A percentile compares a stretch with the other conserved stretches of the same genome.
These are phyloP conservation scores for Plectranthus barbatus DNA, from an alignment of 257 asterid species.

Conservation along the genomic window DNA sequence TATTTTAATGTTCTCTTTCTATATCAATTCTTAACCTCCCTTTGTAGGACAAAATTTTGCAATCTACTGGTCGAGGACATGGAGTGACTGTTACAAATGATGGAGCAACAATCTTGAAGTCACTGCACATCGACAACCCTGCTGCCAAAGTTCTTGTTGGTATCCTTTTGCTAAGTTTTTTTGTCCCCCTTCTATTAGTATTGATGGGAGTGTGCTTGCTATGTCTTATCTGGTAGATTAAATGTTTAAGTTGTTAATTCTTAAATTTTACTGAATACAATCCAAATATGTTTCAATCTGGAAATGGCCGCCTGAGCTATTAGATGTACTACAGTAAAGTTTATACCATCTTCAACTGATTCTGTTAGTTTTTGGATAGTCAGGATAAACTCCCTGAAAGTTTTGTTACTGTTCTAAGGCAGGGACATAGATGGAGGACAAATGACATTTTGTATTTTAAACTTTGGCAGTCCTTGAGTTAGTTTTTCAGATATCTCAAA, in stretches of 20 bases:
- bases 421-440: too few relatives aligned
- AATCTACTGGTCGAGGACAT: slow-evolving; percentile 72
- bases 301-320: not conserved
- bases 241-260: not conserved
- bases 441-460: not conserved
- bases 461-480: slow-evolving; percentile 27
- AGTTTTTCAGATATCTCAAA: slow-evolving; percentile 68
- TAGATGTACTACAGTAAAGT: not conserved
- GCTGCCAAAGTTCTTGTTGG: slow-evolving; percentile 99
- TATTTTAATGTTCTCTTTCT: not conserved
- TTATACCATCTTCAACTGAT: not conserved
- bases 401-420: not conserved
- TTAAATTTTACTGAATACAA: not conserved
- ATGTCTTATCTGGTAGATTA: not conserved
- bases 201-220: not conserved
- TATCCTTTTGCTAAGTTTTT: slow-evolving; percentile 41
- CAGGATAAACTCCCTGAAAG: not conserved
- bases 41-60: slow-evolving; percentile 85
- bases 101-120: slow-evolving; percentile 97
- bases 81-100: slow-evolving; percentile 91
- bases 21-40: not conserved
- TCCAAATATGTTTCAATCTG: not conserved
- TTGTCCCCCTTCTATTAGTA: not conserved
- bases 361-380: not conserved
- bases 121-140: slow-evolving; percentile 91